Evolutionary conservation across 306 rosid species (phyloP).

Genomic region (Casuarina cunninghamiana): DNA sequence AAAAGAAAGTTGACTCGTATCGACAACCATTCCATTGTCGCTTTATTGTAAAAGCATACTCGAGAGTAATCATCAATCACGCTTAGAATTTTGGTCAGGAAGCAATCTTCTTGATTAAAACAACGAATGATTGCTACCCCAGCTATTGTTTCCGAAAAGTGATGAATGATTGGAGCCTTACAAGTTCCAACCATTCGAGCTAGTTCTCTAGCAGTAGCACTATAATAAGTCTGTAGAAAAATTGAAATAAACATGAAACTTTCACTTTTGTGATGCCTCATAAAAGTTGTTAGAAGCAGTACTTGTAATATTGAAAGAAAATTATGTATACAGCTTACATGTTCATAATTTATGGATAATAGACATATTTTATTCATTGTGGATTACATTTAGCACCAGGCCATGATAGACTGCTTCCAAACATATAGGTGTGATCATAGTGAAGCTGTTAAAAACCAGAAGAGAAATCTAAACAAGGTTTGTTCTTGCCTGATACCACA

Average conservation of each 20-base stretch:
- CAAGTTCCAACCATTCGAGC: conserved; percentile 83
- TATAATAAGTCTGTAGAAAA: conserved; percentile 66
- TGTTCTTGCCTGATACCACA: conserved; percentile 73
- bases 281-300: not conserved
- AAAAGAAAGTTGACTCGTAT: conserved; percentile 76
- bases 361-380: not conserved
- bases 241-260: not conserved
- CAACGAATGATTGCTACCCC: conserved; percentile 73
- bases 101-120: conserved; percentile 63
- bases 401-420: not conserved
- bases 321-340: not conserved
- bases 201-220: conserved; percentile 75
- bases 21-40: conserved; percentile 87
- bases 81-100: conserved; percentile 41
- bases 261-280: not conserved
- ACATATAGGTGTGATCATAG: not conserved
- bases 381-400: not conserved
- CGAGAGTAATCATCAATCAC: conserved; percentile 72
- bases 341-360: not conserved
- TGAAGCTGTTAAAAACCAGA: not conserved
- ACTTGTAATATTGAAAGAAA: not conserved
- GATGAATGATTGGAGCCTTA: conserved; percentile 82
- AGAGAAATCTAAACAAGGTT: not conserved
- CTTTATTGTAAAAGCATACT: conserved; percentile 70
- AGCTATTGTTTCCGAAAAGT: conserved; percentile 71